phyloP scores from a whole-genome alignment of 2,329 filamentous ascomycete genomes.

The Ascochyta rabiei region DNA sequence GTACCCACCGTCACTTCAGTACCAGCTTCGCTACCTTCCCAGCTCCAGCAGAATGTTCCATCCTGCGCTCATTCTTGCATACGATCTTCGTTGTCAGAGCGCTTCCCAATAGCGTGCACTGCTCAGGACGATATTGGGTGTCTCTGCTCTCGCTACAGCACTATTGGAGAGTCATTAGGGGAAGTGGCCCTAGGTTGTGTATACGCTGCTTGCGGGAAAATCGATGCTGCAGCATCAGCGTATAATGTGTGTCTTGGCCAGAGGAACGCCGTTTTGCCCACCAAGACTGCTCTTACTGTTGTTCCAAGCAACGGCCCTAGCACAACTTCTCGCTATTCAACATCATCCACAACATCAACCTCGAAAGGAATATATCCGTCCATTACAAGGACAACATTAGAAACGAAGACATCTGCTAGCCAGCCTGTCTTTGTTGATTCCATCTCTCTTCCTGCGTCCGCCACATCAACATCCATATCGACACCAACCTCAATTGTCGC shows the following conservation, averaged over 20 bases:
- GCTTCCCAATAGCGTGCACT: constrained; percentile 46
- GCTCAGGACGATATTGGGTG: constrained; percentile 39
- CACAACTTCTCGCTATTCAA: constrained; percentile 21
- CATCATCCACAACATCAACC: constrained; percentile 11
- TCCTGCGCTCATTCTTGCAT: constrained; percentile 48
- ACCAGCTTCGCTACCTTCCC: constrained; percentile 31
- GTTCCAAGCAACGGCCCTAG: constrained; percentile 30
- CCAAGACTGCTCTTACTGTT: constrained; percentile 43
- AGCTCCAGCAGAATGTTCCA: constrained; percentile 41
- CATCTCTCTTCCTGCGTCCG: constrained; percentile 28
- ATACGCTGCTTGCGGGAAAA: constrained; percentile 40
- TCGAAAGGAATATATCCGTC: constrained; percentile 17
- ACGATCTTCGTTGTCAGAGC: constrained; percentile 37
- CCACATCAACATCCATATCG: constrained; percentile 27
- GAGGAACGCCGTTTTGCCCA: constrained; percentile 44
- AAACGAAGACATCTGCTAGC: constrained; percentile 20
- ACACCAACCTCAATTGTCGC: constrained; percentile 19
- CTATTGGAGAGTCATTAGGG: constrained; percentile 43
- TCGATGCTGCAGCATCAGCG: constrained; percentile 34
- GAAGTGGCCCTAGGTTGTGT: constrained; percentile 48
- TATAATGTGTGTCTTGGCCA: constrained; percentile 47
- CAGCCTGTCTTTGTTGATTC: constrained; percentile 37
- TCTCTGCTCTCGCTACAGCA: constrained; percentile 49
- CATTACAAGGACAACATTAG: constrained; percentile 18
- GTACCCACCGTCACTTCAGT: constrained; percentile 30